Percentiles rank a stretch among this genome's conserved stretches.
phyloP scores from a whole-genome alignment of 1,139 yeast species.

The Schwanniomyces etchellsii region DNA sequence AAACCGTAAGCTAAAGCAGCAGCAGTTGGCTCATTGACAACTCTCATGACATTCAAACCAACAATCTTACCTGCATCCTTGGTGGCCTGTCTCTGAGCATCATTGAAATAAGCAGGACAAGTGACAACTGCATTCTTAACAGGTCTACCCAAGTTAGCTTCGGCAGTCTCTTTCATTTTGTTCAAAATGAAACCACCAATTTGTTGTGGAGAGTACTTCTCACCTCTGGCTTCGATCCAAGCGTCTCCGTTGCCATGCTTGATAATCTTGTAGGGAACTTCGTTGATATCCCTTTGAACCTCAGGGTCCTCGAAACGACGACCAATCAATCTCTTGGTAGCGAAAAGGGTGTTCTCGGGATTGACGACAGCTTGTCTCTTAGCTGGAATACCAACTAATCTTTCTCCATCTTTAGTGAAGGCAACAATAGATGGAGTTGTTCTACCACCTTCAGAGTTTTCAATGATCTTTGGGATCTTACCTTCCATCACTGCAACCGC shows the following conservation, averaged over 20 bases:
- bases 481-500: conserved; percentile 99
- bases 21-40: conserved; percentile 98
- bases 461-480: conserved; percentile 91
- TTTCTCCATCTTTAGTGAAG: conserved; percentile 83
- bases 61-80: conserved; percentile 98
- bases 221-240: conserved; percentile 93
- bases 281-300: conserved; percentile 93
- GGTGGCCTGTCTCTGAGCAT: conserved; percentile 98
- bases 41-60: conserved; percentile 93
- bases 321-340: conserved; percentile 96
- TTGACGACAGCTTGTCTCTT: conserved; percentile 95
- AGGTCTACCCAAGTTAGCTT: conserved; percentile 74
- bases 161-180: conserved; percentile 95
- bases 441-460: conserved; percentile 93
- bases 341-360: conserved; percentile 91
- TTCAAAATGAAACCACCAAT: conserved; percentile 89
- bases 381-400: conserved; percentile 93
- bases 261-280: conserved; percentile 92
- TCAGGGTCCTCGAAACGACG: conserved; percentile 94
- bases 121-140: conserved; percentile 79
- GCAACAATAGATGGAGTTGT: conserved; percentile 96
- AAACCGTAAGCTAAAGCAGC: conserved; percentile 98
- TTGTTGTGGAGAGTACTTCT: conserved; percentile 85
- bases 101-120: conserved; percentile 97
- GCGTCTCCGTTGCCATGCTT: conserved; percentile 94